These are phyloP conservation scores for Blastocystis sp. DNA, from an alignment of 352 stramenopile genomes.

Conservation along the genomic window DNA sequence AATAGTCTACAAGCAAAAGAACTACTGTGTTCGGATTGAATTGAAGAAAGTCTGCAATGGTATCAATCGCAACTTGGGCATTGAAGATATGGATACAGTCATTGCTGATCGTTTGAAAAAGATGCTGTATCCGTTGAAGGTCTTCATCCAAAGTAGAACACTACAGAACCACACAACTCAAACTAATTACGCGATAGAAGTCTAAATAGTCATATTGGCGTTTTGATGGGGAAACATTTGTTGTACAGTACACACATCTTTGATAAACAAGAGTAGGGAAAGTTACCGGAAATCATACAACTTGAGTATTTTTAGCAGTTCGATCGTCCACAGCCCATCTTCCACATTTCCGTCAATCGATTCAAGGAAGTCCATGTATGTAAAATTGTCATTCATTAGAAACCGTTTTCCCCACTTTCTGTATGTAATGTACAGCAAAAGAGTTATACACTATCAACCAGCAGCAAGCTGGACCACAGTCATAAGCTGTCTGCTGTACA, in stretches of 20 bases:
- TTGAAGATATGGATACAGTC: constrained; percentile 49
- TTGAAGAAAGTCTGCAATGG: constrained; percentile 7
- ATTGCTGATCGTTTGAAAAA: constrained; percentile 20
- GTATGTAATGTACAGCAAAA: background rate
- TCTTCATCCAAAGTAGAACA: background rate
- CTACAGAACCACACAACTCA: background rate
- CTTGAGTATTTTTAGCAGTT: constrained; percentile 36
- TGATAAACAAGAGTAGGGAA: background rate
- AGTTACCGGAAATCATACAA: constrained; percentile 18
- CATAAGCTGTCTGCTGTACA: constrained; percentile 21
- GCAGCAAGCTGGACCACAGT: constrained; percentile 40
- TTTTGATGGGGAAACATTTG: background rate
- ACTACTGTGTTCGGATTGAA: constrained; percentile 37
- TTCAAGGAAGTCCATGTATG: constrained; percentile 24
- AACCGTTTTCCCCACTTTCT: constrained; percentile 54
- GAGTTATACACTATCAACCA: constrained; percentile 26
- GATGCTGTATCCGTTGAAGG: background rate
- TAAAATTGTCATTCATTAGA: constrained; percentile 43
- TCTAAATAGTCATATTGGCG: constrained; percentile 38
- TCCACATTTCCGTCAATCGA: background rate
- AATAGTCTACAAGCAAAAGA: background rate
- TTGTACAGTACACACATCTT: constrained; percentile 54
- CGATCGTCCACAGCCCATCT: constrained; percentile 23
- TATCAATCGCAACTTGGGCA: constrained; percentile 5
- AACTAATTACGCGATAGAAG: constrained; percentile 8